Percentiles rank a stretch among this genome's conserved stretches.
Evolutionary conservation across 805 yeast genomes (phyloP).

Genomic region (Spathaspora boniae): DNA sequence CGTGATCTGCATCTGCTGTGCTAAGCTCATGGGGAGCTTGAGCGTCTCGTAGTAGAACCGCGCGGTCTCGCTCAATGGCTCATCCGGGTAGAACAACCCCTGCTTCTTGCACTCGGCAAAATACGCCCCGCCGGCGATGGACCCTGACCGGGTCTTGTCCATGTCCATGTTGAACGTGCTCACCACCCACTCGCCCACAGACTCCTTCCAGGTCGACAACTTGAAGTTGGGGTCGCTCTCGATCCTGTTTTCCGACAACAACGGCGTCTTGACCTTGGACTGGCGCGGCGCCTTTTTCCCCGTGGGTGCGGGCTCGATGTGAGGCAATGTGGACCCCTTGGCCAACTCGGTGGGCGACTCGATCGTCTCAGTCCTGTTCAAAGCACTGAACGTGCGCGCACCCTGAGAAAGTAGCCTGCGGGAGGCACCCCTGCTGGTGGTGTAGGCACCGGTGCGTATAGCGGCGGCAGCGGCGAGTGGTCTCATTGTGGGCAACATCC

Average conservation of each 20-base stretch:
- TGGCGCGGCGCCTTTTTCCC: slow-evolving; percentile 33
- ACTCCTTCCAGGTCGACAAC: slow-evolving; percentile 35
- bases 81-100: slow-evolving; percentile 73
- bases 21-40: slow-evolving; percentile 77
- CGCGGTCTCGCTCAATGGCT: slow-evolving; percentile 69
- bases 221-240: slow-evolving; percentile 34
- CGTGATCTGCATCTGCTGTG: slow-evolving; percentile 96
- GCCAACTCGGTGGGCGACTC: slow-evolving; percentile 35
- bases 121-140: slow-evolving; percentile 87
- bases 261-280: slow-evolving; percentile 33
- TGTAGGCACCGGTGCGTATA: slow-evolving; percentile 1
- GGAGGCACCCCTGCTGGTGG: background rate
- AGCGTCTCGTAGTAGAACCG: slow-evolving; percentile 82
- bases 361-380: no score
- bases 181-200: slow-evolving; percentile 63
- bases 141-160: slow-evolving; percentile 91
- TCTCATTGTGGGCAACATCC: no score
- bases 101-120: slow-evolving; percentile 85
- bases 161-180: slow-evolving; percentile 71
- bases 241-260: slow-evolving; percentile 35
- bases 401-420: background rate
- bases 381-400: no score
- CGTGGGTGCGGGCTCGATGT: slow-evolving; percentile 33
- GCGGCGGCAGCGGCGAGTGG: no score
- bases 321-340: slow-evolving; percentile 37